phyloP scores from a whole-genome alignment of 495 filamentous ascomycete genomes.

The Aspergillus ellipticus region DNA sequence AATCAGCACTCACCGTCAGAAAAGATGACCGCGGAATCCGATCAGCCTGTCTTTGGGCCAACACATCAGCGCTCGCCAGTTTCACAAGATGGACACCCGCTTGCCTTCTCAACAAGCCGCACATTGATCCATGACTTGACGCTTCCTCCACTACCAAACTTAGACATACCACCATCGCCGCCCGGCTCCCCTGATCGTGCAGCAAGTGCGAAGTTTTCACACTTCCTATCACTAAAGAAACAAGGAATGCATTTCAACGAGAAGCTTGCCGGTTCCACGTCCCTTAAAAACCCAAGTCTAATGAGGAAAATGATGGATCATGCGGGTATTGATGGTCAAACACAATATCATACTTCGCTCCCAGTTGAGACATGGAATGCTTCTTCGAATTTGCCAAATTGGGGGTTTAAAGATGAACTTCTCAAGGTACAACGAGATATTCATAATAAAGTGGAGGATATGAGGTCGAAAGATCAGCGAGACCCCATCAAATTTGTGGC shows the following conservation, averaged over 20 bases:
- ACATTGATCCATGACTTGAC: slow-evolving; percentile 74
- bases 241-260: slow-evolving; percentile 89
- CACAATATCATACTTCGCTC: slow-evolving; percentile 76
- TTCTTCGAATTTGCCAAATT: slow-evolving; percentile 57
- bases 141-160: slow-evolving; percentile 72
- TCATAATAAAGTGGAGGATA: slow-evolving; percentile 56
- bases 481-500: slow-evolving; percentile 76
- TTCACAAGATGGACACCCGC: slow-evolving; percentile 46
- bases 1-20: slow-evolving; percentile 1
- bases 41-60: slow-evolving; percentile 46
- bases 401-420: slow-evolving; percentile 72
- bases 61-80: slow-evolving; percentile 24
- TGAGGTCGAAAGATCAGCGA: slow-evolving; percentile 50
- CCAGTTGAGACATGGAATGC: slow-evolving; percentile 65
- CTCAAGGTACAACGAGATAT: slow-evolving; percentile 60
- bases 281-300: slow-evolving; percentile 77
- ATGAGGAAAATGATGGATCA: slow-evolving; percentile 77
- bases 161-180: slow-evolving; percentile 81
- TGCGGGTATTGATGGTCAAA: slow-evolving; percentile 62
- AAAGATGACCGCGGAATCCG: slow-evolving; percentile 13
- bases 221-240: slow-evolving; percentile 81
- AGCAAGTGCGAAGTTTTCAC: slow-evolving; percentile 70
- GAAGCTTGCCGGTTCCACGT: slow-evolving; percentile 64
- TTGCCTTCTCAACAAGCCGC: slow-evolving; percentile 66
- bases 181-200: slow-evolving; percentile 65